phyloP scores from a whole-genome alignment of 768 basidiomycete genomes.

The Lactifluus piperatus region DNA sequence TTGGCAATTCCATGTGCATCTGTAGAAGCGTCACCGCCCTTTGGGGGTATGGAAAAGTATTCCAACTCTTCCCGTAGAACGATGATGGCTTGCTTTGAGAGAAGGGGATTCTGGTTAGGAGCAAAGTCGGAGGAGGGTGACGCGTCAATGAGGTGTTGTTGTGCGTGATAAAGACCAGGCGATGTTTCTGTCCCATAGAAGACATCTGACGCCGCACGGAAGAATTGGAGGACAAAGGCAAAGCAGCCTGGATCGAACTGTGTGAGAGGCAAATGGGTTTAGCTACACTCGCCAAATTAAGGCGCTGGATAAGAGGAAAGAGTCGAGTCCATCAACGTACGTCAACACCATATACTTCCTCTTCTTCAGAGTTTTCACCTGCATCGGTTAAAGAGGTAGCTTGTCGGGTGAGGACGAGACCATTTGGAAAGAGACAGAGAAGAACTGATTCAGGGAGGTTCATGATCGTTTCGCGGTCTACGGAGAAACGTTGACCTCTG shows the following conservation, averaged over 20 bases:
- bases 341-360: slow-evolving; percentile 93
- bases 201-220: slow-evolving; percentile 73
- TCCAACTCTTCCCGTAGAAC: slow-evolving; percentile 97
- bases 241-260: slow-evolving; percentile 98
- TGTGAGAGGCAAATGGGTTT: slow-evolving; percentile 13
- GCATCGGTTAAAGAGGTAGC: slow-evolving; percentile 67
- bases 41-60: slow-evolving; percentile 93
- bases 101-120: slow-evolving; percentile 76
- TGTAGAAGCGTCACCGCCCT: slow-evolving; percentile 48
- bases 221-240: slow-evolving; percentile 88
- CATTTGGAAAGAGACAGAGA: slow-evolving; percentile 94
- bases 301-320: slow-evolving; percentile 11
- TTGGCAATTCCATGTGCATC: slow-evolving; percentile 79
- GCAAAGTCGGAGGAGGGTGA: slow-evolving; percentile 49
- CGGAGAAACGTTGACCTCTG: slow-evolving; percentile 82
- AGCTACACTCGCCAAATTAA: slow-evolving; percentile 7
- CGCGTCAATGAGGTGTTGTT: slow-evolving; percentile 70
- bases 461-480: slow-evolving; percentile 97
- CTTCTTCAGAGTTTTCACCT: slow-evolving; percentile 68
- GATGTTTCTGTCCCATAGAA: slow-evolving; percentile 82
- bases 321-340: slow-evolving; percentile 43
- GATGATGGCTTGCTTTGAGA: slow-evolving; percentile 96
- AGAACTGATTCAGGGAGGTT: slow-evolving; percentile 96
- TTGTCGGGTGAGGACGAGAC: slow-evolving; percentile 86
- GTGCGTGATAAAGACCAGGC: slow-evolving; percentile 69